phyloP scores from a whole-genome alignment of 768 basidiomycete species.

The Tricholomella constricta region DNA sequence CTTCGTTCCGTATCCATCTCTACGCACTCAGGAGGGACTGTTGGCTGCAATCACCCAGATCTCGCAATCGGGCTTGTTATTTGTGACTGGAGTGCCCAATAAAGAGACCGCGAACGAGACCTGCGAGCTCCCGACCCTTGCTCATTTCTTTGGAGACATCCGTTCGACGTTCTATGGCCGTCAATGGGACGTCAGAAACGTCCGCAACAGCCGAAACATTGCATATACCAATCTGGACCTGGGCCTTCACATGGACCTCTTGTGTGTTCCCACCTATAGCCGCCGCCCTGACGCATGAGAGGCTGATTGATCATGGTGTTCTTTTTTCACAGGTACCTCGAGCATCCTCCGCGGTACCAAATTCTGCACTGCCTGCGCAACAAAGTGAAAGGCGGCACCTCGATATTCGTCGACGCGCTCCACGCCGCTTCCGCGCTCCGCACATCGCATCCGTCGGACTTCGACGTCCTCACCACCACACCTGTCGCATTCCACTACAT shows the following conservation, averaged over 20 bases:
- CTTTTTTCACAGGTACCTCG: slow-evolving; percentile 68
- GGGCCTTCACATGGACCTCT: slow-evolving; percentile 89
- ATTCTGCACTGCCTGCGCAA: slow-evolving; percentile 90
- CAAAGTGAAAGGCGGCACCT: slow-evolving; percentile 78
- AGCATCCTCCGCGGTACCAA: slow-evolving; percentile 90
- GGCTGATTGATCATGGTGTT: too few relatives aligned
- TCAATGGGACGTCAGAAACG: slow-evolving; percentile 84
- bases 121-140: slow-evolving; percentile 73
- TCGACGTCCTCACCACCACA: slow-evolving; percentile 56
- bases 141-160: slow-evolving; percentile 70
- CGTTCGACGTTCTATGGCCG: slow-evolving; percentile 88
- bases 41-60: slow-evolving; percentile 71
- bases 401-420: slow-evolving; percentile 84
- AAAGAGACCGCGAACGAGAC: slow-evolving; percentile 54
- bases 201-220: slow-evolving; percentile 79
- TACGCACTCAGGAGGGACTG: slow-evolving; percentile 48
- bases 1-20: slow-evolving; percentile 57
- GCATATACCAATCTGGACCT: slow-evolving; percentile 92
- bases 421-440: slow-evolving; percentile 60
- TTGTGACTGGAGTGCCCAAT: slow-evolving; percentile 71
- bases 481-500: slow-evolving; percentile 90
- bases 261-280: too few relatives aligned
- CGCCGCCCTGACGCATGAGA: too few relatives aligned
- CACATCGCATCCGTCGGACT: slow-evolving; percentile 47
- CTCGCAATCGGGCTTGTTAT: slow-evolving; percentile 68